phyloP scores from a whole-genome alignment of 441 rosid genomes.

The Gossypium davidsonii region DNA sequence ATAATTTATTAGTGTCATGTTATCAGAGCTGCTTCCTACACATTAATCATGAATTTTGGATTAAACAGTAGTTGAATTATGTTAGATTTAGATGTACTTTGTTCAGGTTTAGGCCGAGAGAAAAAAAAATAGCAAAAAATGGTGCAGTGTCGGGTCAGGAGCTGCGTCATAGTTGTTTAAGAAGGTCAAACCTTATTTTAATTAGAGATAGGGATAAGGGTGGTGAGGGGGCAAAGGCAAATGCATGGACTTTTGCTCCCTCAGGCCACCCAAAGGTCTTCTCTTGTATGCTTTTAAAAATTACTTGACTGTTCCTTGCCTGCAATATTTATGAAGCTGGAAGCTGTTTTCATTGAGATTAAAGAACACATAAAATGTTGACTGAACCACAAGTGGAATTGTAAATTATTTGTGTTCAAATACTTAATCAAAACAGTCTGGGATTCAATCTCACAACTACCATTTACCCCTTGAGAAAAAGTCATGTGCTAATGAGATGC shows the following conservation, averaged over 20 bases:
- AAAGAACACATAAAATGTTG: background rate
- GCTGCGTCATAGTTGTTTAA: background rate
- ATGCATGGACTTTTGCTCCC: background rate
- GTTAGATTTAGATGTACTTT: background rate
- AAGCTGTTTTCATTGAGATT: background rate
- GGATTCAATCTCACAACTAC: too few relatives aligned
- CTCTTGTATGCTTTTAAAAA: background rate
- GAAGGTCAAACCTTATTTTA: conserved; percentile 7
- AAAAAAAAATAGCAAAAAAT: background rate
- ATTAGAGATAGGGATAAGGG: background rate
- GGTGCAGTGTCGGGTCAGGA: conserved; percentile 10
- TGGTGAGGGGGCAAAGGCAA: background rate
- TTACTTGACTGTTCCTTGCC: background rate
- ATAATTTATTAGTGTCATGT: background rate
- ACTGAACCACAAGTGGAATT: too few relatives aligned
- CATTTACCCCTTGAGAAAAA: too few relatives aligned
- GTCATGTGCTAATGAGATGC: background rate
- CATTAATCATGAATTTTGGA: background rate
- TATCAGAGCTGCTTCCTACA: too few relatives aligned
- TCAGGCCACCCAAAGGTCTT: conserved; percentile 7
- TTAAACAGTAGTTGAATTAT: background rate
- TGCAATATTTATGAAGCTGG: background rate
- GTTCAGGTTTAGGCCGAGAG: background rate
- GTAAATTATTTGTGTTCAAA: too few relatives aligned
- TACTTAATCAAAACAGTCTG: too few relatives aligned